Percentiles rank a stretch among this genome's conserved stretches.
phyloP scores from a whole-genome alignment of 768 basidiomycete species.

The Rhodotorula diobovata region DNA sequence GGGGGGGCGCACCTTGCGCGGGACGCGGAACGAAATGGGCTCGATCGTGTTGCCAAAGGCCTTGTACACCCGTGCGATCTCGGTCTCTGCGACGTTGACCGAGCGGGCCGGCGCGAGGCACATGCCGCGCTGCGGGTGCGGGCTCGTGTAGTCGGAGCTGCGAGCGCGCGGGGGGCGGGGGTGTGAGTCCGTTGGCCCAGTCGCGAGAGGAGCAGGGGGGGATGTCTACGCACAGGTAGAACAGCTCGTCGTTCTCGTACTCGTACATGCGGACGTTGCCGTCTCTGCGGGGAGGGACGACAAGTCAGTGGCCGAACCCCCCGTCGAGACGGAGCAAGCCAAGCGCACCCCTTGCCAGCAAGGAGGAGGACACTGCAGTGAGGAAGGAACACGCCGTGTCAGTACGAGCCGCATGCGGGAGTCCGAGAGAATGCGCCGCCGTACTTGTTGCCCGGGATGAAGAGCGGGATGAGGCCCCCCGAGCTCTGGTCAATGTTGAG shows the following conservation, averaged over 20 bases:
- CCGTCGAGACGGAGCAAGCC: neutral
- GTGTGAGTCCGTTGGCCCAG: neutral
- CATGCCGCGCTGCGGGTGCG: slow-evolving; percentile 93
- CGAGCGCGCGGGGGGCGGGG: slow-evolving; percentile 35
- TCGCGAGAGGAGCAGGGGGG: too few species aligned
- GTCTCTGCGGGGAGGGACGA: slow-evolving; percentile 56
- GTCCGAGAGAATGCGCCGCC: slow-evolving; percentile 58
- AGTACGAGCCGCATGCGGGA: slow-evolving; percentile 49
- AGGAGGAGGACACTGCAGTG: slow-evolving; percentile 36
- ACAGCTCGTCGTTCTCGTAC: slow-evolving; percentile 77
- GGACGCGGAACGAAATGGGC: slow-evolving; percentile 91
- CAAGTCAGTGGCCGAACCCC: neutral
- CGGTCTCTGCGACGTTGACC: slow-evolving; percentile 81
- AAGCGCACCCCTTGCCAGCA: slow-evolving; percentile 79
- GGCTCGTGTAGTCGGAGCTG: slow-evolving; percentile 77
- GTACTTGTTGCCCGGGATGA: slow-evolving; percentile 79
- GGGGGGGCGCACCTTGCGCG: slow-evolving; percentile 64
- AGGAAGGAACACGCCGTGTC: neutral
- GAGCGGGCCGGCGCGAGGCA: slow-evolving; percentile 91
- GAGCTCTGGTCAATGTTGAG: slow-evolving; percentile 78
- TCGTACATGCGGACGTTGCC: slow-evolving; percentile 97
- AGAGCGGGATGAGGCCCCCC: slow-evolving; percentile 96
- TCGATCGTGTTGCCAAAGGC: slow-evolving; percentile 60
- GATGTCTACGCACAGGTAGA: slow-evolving; percentile 47
- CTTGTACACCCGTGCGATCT: slow-evolving; percentile 93